These are phyloP conservation scores for Orbilia ellipsospora DNA, from an alignment of 2,329 filamentous ascomycete genomes.

Conservation along the genomic window DNA sequence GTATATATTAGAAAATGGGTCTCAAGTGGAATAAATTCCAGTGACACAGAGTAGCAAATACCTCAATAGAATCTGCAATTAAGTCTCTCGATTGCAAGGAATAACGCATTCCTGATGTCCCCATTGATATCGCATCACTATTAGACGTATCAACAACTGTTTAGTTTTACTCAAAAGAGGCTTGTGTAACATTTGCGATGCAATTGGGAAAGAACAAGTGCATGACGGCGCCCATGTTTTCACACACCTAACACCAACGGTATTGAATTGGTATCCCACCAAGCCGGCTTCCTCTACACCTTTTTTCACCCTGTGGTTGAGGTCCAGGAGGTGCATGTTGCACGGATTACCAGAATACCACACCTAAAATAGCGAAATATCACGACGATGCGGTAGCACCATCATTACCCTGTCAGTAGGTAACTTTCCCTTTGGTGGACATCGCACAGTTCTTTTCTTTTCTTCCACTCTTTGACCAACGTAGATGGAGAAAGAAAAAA, in stretches of 20 bases:
- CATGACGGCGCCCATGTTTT: neutral
- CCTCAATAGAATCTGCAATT: constrained; percentile 95
- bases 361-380: constrained; percentile 65
- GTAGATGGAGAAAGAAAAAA: neutral
- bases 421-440: constrained; percentile 9
- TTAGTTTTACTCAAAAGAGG: constrained; percentile 9
- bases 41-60: constrained; percentile 46
- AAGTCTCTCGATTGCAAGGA: constrained; percentile 93
- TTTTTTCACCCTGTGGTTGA: constrained; percentile 81
- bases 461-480: neutral
- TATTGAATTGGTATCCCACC: constrained; percentile 98
- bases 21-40: constrained; percentile 8
- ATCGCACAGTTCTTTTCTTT: neutral
- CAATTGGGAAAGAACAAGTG: constrained; percentile 3
- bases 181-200: constrained; percentile 31
- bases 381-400: constrained; percentile 31
- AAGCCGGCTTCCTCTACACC: constrained; percentile 80
- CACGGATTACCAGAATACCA: constrained; percentile 99
- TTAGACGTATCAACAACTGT: constrained; percentile 13
- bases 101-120: constrained; percentile 95
- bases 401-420: constrained; percentile 38
- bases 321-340: constrained; percentile 97
- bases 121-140: constrained; percentile 93
- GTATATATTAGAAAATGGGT: constrained; percentile 15
- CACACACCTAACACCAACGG: constrained; percentile 82